Percentiles rank a stretch among this genome's conserved stretches.
These are phyloP conservation scores for Peronospora belbahrii DNA, from an alignment of 352 stramenopile genomes.

Conservation along the genomic window DNA sequence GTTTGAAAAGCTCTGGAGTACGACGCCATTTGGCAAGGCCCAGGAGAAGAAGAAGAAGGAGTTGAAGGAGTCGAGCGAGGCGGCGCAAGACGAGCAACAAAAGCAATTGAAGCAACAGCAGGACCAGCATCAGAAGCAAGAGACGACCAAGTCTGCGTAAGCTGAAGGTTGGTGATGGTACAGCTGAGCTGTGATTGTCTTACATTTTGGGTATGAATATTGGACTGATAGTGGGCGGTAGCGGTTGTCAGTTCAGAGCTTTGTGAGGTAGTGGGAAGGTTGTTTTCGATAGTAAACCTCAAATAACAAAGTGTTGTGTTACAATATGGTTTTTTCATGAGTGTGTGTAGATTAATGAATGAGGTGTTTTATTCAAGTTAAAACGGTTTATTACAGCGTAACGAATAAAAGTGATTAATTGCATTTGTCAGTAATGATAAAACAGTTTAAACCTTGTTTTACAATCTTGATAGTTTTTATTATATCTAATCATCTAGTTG, in stretches of 20 bases:
- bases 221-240: neutral
- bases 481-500: no score
- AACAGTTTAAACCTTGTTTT: no score
- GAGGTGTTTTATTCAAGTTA: no score
- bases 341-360: no score
- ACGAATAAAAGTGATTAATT: no score
- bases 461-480: no score
- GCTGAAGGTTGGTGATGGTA: neutral
- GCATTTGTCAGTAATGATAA: no score
- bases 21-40: constrained; percentile 63
- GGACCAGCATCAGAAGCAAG: no score
- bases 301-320: neutral
- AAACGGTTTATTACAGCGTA: no score
- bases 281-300: neutral
- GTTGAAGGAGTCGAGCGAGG: constrained; percentile 35
- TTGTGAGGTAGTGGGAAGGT: neutral
- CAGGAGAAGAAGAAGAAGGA: constrained; percentile 56
- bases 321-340: constrained; percentile 24
- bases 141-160: constrained; percentile 13
- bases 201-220: no score
- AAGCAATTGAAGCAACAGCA: no score
- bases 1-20: constrained; percentile 67
- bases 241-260: neutral
- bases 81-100: constrained; percentile 1
- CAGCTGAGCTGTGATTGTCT: no score